These are phyloP conservation scores for Hansenula lynferdii DNA, from an alignment of 1,139 yeast species.

Conservation along the genomic window DNA sequence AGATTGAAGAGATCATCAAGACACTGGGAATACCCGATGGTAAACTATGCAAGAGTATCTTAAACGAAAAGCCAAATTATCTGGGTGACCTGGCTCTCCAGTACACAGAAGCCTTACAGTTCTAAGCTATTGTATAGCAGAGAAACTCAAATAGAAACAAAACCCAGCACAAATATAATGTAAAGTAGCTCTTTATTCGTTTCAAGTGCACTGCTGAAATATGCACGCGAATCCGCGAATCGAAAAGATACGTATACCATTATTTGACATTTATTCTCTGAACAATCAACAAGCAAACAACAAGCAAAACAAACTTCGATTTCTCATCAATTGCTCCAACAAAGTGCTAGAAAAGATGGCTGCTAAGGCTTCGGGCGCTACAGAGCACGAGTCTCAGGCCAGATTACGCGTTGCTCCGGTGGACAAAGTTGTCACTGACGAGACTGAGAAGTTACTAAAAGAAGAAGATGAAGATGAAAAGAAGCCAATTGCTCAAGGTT, in stretches of 20 bases:
- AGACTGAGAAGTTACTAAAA: not conserved
- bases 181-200: too few relatives aligned
- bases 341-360: not conserved
- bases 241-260: too few relatives aligned
- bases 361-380: slow-evolving; percentile 9
- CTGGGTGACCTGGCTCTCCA: slow-evolving; percentile 42
- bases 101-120: slow-evolving; percentile 41
- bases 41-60: slow-evolving; percentile 31
- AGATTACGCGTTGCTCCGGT: not conserved
- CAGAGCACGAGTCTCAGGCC: slow-evolving; percentile 8
- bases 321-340: not conserved
- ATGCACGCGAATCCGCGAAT: too few relatives aligned
- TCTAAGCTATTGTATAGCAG: not conserved
- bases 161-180: not conserved
- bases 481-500: not conserved
- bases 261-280: too few relatives aligned
- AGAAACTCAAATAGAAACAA: not conserved
- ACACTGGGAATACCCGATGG: slow-evolving; percentile 25
- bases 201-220: too few relatives aligned
- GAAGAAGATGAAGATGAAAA: not conserved
- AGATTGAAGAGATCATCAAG: slow-evolving; percentile 16
- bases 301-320: too few relatives aligned
- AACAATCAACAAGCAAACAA: too few relatives aligned
- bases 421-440: not conserved
- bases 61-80: slow-evolving; percentile 23